phyloP scores from a whole-genome alignment of 768 basidiomycete genomes.

The Pisolithus orientalis region DNA sequence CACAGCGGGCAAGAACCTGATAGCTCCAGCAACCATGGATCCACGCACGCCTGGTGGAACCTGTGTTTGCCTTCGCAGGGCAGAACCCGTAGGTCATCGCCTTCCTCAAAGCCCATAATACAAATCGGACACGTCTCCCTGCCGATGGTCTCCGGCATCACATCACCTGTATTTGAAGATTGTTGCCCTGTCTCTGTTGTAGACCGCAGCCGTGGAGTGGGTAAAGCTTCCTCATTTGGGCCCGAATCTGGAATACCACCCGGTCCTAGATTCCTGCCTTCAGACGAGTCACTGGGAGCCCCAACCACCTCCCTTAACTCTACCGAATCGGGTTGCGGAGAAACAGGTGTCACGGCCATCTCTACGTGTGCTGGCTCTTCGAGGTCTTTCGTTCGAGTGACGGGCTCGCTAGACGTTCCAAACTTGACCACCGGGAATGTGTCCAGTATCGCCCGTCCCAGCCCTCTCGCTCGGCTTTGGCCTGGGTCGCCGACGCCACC shows the following conservation, averaged over 20 bases:
- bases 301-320: slow-evolving; percentile 5
- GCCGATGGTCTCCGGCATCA: slow-evolving; percentile 62
- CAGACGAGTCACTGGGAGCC: not conserved
- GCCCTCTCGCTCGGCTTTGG: slow-evolving; percentile 73
- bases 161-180: not conserved
- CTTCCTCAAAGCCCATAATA: slow-evolving; percentile 89
- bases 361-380: slow-evolving; percentile 16
- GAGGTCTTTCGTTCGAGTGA: slow-evolving; percentile 24
- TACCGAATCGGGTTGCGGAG: slow-evolving; percentile 6
- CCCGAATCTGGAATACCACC: slow-evolving; percentile 1
- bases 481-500: slow-evolving; percentile 31
- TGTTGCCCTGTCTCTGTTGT: not conserved
- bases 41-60: slow-evolving; percentile 88
- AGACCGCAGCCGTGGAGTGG: not conserved
- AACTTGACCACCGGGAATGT: slow-evolving; percentile 95
- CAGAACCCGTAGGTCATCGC: slow-evolving; percentile 83
- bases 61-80: slow-evolving; percentile 89
- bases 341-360: not conserved
- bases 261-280: not conserved
- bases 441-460: slow-evolving; percentile 89
- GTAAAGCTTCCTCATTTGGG: slow-evolving; percentile 2
- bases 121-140: slow-evolving; percentile 93
- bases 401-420: slow-evolving; percentile 26
- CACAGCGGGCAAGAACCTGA: slow-evolving; percentile 91
- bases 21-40: slow-evolving; percentile 87